These are phyloP conservation scores for Aphanomyces euteiches DNA, from an alignment of 352 stramenopile species.

Conservation along the genomic window DNA sequence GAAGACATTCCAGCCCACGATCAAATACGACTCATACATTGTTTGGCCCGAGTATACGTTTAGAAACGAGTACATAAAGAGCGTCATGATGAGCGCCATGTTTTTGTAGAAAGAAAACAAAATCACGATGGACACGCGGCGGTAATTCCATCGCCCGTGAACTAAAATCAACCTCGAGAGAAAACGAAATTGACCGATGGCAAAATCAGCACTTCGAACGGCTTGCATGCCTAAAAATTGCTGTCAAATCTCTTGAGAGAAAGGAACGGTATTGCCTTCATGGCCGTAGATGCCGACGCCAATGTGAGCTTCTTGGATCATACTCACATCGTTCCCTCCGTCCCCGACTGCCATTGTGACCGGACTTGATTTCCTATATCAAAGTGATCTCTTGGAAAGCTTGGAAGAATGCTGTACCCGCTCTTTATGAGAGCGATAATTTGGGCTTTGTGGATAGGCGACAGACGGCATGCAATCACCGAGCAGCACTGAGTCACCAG, in stretches of 20 bases:
- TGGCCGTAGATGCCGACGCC: slow-evolving; percentile 93
- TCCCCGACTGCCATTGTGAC: slow-evolving; percentile 92
- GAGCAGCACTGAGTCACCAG: slow-evolving; percentile 65
- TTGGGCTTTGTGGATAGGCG: slow-evolving; percentile 83
- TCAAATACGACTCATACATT: slow-evolving; percentile 83
- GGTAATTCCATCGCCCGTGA: slow-evolving; percentile 84
- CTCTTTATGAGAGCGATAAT: slow-evolving; percentile 75
- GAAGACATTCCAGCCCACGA: slow-evolving; percentile 95
- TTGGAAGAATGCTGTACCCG: slow-evolving; percentile 40
- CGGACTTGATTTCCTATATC: slow-evolving; percentile 38
- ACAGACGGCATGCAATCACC: slow-evolving; percentile 87
- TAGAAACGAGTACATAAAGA: slow-evolving; percentile 91
- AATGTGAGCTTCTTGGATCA: slow-evolving; percentile 92
- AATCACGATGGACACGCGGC: slow-evolving; percentile 71
- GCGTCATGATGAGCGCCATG: slow-evolving; percentile 91
- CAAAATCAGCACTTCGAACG: slow-evolving; percentile 79
- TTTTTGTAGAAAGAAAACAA: slow-evolving; percentile 90
- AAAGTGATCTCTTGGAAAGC: background rate
- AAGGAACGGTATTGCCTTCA: slow-evolving; percentile 68
- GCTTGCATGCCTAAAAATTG: slow-evolving; percentile 68
- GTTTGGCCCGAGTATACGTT: slow-evolving; percentile 92
- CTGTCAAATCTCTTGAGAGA: background rate
- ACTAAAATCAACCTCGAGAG: slow-evolving; percentile 73
- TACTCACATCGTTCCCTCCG: slow-evolving; percentile 95
- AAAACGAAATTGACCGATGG: slow-evolving; percentile 76